Percentiles rank a stretch among this genome's conserved stretches.
phyloP scores from a whole-genome alignment of 495 filamentous ascomycete genomes.

The Chlorociboria aeruginascens region DNA sequence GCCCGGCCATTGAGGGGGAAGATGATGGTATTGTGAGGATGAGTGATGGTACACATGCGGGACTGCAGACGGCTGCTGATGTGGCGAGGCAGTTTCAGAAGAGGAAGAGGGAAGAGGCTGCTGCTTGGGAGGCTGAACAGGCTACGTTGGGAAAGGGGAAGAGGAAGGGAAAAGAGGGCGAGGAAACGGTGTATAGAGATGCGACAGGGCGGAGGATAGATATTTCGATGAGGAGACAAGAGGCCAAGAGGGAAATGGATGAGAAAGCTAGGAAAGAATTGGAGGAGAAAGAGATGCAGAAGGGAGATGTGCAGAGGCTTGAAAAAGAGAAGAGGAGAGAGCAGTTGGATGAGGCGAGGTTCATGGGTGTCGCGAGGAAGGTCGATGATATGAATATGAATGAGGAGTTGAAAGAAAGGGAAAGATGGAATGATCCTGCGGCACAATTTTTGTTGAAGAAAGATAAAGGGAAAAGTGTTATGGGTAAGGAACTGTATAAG shows the following conservation, averaged over 20 bases:
- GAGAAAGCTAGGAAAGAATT: constrained; percentile 54
- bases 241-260: constrained; percentile 60
- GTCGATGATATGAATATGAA: constrained; percentile 80
- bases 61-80: constrained; percentile 70
- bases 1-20: constrained; percentile 26
- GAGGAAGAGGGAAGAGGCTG: constrained; percentile 31
- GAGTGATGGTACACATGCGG: constrained; percentile 76
- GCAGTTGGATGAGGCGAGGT: constrained; percentile 61
- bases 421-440: constrained; percentile 91
- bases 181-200: constrained; percentile 86
- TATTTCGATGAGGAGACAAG: constrained; percentile 77
- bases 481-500: constrained; percentile 64
- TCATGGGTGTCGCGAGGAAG: constrained; percentile 66
- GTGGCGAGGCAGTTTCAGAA: constrained; percentile 61
- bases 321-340: constrained; percentile 35
- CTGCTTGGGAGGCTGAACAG: constrained; percentile 26
- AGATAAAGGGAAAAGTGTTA: constrained; percentile 31
- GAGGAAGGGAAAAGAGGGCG: constrained; percentile 27
- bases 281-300: constrained; percentile 49
- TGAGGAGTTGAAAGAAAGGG: constrained; percentile 57
- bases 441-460: constrained; percentile 56
- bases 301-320: constrained; percentile 76
- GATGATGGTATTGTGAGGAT: constrained; percentile 42
- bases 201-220: constrained; percentile 87
- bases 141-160: constrained; percentile 31